Evolutionary conservation across 2,329 filamentous ascomycete genomes (phyloP).

Genomic region (Alternaria arborescens): DNA sequence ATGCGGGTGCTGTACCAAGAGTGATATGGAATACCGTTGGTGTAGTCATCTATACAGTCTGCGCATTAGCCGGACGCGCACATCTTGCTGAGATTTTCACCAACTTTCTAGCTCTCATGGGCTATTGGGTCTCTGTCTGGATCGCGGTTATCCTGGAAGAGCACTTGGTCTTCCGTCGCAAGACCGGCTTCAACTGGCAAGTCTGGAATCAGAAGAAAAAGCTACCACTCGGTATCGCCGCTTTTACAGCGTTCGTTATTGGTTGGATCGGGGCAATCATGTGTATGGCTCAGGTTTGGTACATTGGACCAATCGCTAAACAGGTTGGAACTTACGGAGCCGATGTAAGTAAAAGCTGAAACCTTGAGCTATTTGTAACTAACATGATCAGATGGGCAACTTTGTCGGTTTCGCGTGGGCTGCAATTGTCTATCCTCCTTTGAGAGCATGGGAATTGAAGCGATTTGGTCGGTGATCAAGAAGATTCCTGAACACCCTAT

Average conservation of each 20-base stretch:
- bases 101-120: slow-evolving; percentile 75
- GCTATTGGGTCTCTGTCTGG: slow-evolving; percentile 74
- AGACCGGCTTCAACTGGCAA: slow-evolving; percentile 65
- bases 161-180: slow-evolving; percentile 67
- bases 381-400: slow-evolving; percentile 60
- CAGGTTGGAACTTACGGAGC: slow-evolving; percentile 66
- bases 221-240: slow-evolving; percentile 70
- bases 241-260: slow-evolving; percentile 67
- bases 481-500: not conserved
- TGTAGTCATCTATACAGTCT: slow-evolving; percentile 70
- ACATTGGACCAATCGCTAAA: slow-evolving; percentile 69
- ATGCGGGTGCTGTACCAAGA: slow-evolving; percentile 66
- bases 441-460: slow-evolving; percentile 62
- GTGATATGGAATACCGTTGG: slow-evolving; percentile 71
- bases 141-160: slow-evolving; percentile 70
- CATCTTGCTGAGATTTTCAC: slow-evolving; percentile 71
- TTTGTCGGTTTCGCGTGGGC: slow-evolving; percentile 69
- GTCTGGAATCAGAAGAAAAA: slow-evolving; percentile 67
- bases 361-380: not conserved
- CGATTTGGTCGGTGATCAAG: slow-evolving; percentile 56
- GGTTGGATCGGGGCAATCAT: slow-evolving; percentile 72
- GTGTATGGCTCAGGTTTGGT: slow-evolving; percentile 76
- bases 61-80: slow-evolving; percentile 68
- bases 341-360: slow-evolving; percentile 56
- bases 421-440: slow-evolving; percentile 63